Conservation (phyloP, 2,329 filamentous ascomycete species). For the Phialophora tarda region DNA sequence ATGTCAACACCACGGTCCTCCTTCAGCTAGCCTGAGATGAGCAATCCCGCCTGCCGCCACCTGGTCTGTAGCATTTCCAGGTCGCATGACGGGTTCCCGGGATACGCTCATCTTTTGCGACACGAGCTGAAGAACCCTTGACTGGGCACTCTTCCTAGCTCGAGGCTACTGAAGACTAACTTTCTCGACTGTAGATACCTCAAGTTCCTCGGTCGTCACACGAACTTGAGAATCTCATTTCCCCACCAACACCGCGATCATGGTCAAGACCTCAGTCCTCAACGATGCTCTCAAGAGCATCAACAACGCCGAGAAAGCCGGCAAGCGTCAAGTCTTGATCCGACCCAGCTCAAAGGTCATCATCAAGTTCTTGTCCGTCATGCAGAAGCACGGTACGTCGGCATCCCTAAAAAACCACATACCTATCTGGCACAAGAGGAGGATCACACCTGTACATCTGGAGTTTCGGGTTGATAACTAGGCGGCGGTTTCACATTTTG, state of each 20-base stretch:
- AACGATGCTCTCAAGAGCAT: slow-evolving; percentile 99
- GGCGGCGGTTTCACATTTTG: slow-evolving; percentile 79
- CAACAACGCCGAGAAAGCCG: slow-evolving; percentile 99
- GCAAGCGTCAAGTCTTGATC: slow-evolving; percentile 99
- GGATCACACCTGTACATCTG: slow-evolving; percentile 26
- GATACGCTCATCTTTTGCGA: slow-evolving; percentile 43
- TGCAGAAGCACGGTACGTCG: slow-evolving; percentile 98
- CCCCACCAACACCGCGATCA: slow-evolving; percentile 65
- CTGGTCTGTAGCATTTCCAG: slow-evolving; percentile 36
- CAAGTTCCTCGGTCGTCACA: slow-evolving; percentile 51
- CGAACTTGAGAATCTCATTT: slow-evolving; percentile 60
- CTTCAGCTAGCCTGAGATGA: slow-evolving; percentile 41
- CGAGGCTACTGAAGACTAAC: slow-evolving; percentile 70
- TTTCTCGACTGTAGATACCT: slow-evolving; percentile 60
- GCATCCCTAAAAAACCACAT: slow-evolving; percentile 13
- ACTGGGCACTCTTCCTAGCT: slow-evolving; percentile 71
- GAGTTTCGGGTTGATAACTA: slow-evolving; percentile 98
- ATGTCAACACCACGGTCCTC: slow-evolving; percentile 36
- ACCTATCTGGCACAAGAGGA: slow-evolving; percentile 28
- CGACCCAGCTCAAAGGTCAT: slow-evolving; percentile 99
- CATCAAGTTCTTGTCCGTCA: slow-evolving; percentile 97
- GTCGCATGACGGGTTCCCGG: slow-evolving; percentile 12
- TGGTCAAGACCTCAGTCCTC: slow-evolving; percentile 99
- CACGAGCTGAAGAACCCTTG: slow-evolving; percentile 73
- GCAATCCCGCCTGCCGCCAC: slow-evolving; percentile 30